Percentiles rank a stretch among this genome's conserved stretches.
These are phyloP conservation scores for Haplosporangium sp. DNA, from an alignment of 371 early-diverging fungal genomes.

Conservation along the genomic window DNA sequence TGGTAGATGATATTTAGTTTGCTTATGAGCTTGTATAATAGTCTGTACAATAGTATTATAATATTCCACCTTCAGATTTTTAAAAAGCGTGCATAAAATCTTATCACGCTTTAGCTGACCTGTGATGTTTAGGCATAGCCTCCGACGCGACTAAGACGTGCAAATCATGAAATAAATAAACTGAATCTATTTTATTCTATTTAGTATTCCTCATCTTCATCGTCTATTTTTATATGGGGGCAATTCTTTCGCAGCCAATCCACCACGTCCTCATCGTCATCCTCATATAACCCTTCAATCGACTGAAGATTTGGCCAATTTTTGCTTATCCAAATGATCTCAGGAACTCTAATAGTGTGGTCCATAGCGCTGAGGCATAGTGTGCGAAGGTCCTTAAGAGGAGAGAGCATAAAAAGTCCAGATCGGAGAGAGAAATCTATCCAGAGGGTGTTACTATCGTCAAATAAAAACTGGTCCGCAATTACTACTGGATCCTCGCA, in stretches of 20 bases:
- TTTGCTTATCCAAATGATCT: slow-evolving; percentile 36
- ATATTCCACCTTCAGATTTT: slow-evolving; percentile 43
- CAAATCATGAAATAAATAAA: background rate
- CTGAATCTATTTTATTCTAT: background rate
- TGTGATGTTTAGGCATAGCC: background rate
- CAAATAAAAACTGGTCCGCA: background rate
- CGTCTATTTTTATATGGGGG: slow-evolving; percentile 12
- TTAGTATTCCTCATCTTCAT: background rate
- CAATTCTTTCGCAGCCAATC: slow-evolving; percentile 21
- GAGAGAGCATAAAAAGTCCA: slow-evolving; percentile 18
- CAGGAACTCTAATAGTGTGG: slow-evolving; percentile 14
- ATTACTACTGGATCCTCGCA: background rate
- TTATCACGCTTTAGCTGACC: slow-evolving; percentile 19
- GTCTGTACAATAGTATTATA: background rate
- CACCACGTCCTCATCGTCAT: slow-evolving; percentile 9
- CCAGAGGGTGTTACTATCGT: slow-evolving; percentile 15
- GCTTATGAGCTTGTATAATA: background rate
- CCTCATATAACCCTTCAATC: slow-evolving; percentile 29
- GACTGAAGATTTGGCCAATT: slow-evolving; percentile 26
- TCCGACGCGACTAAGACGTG: no score
- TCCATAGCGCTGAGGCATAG: slow-evolving; percentile 2
- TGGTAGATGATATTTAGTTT: background rate
- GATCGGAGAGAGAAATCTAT: slow-evolving; percentile 33
- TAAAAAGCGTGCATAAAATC: slow-evolving; percentile 74
- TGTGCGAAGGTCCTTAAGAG: slow-evolving; percentile 25